phyloP scores from a whole-genome alignment of 164 flowering plant species.

The Stephania cephalantha region DNA sequence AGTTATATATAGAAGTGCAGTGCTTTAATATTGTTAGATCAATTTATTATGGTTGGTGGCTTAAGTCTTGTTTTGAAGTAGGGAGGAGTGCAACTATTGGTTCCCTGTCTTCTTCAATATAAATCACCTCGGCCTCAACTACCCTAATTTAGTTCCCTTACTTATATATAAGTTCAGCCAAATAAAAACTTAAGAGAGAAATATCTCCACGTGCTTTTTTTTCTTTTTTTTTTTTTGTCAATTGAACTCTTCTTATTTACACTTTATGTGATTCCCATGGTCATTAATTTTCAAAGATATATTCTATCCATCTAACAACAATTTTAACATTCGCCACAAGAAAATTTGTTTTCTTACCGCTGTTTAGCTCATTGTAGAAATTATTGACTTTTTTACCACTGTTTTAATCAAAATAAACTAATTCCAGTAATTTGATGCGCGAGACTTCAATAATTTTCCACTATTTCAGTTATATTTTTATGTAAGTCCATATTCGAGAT shows the following conservation, averaged over 20 bases:
- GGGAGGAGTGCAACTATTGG: not conserved
- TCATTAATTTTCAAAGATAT: not conserved
- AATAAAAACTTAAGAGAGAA: not conserved
- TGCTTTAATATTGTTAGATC: not conserved
- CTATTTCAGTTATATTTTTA: too few relatives aligned
- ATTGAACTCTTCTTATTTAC: not conserved
- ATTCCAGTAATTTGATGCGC: too few relatives aligned
- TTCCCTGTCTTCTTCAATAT: not conserved
- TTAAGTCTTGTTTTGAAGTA: not conserved
- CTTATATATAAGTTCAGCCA: not conserved
- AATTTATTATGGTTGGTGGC: not conserved
- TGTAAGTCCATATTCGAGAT: too few relatives aligned
- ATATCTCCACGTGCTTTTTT: too few relatives aligned
- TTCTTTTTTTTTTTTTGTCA: too few relatives aligned
- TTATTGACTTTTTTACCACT: too few relatives aligned
- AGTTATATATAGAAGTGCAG: too few relatives aligned
- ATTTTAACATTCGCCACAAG: too few relatives aligned
- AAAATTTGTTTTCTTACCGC: too few relatives aligned
- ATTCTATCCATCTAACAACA: not conserved
- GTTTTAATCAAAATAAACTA: too few relatives aligned
- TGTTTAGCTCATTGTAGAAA: too few relatives aligned
- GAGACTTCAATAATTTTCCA: too few relatives aligned
- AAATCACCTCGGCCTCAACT: not conserved
- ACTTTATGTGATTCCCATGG: not conserved
- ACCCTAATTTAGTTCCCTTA: not conserved